Evolutionary conservation across 768 basidiomycete genomes (phyloP).

Genomic region (Coprinopsis sp.): DNA sequence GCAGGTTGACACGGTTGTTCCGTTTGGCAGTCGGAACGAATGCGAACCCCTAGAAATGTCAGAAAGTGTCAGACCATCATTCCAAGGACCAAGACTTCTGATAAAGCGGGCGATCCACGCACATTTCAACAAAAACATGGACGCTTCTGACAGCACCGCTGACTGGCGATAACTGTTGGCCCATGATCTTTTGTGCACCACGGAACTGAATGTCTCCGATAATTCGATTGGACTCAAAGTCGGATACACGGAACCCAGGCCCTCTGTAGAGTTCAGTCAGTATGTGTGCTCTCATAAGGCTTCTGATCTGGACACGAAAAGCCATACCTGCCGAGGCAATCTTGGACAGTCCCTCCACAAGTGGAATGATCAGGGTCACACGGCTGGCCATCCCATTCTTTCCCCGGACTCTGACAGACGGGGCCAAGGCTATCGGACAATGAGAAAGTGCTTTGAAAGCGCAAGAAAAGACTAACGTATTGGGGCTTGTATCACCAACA

Average conservation of each 20-base stretch:
- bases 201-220: slow-evolving; percentile 68
- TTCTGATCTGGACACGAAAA: slow-evolving; percentile 2
- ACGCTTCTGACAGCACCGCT: slow-evolving; percentile 62
- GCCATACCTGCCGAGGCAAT: slow-evolving; percentile 65
- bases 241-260: slow-evolving; percentile 69
- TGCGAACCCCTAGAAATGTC: slow-evolving; percentile 50
- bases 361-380: slow-evolving; percentile 74
- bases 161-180: slow-evolving; percentile 37
- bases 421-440: slow-evolving; percentile 49
- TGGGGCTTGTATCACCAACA: slow-evolving; percentile 75
- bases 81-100: neutral
- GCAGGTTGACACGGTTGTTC: slow-evolving; percentile 65
- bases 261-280: slow-evolving; percentile 40
- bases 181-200: slow-evolving; percentile 65
- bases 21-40: slow-evolving; percentile 60
- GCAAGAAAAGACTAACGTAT: slow-evolving; percentile 50
- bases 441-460: slow-evolving; percentile 7
- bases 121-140: slow-evolving; percentile 73
- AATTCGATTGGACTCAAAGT: slow-evolving; percentile 70
- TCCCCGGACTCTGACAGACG: slow-evolving; percentile 73
- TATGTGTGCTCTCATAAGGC: slow-evolving; percentile 5
- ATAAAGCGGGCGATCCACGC: slow-evolving; percentile 15
- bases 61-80: slow-evolving; percentile 3
- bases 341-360: slow-evolving; percentile 61
- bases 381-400: slow-evolving; percentile 58